A percentile compares a stretch with the other conserved stretches of the same genome.
Evolutionary conservation across 2,329 filamentous ascomycete genomes (phyloP).

Genomic region (Colletotrichum lupini): DNA sequence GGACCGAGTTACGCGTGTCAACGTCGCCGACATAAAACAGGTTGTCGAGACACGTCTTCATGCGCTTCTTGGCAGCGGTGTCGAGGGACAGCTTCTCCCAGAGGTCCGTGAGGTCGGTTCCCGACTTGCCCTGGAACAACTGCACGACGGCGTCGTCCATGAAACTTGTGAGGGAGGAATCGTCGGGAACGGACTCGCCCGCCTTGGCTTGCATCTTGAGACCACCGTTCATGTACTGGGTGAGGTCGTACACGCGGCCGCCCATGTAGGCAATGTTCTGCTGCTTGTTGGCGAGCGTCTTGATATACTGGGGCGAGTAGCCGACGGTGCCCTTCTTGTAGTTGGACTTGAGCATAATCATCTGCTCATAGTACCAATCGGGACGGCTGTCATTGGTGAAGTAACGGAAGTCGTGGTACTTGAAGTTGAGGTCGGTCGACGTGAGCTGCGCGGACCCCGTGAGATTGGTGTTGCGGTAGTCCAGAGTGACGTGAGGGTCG

Average conservation of each 20-base stretch:
- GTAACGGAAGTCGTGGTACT: conserved; percentile 93
- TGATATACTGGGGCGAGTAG: conserved; percentile 82
- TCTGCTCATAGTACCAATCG: conserved; percentile 94
- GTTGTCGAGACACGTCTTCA: conserved; percentile 89
- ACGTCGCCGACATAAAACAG: conserved; percentile 94
- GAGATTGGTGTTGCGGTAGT: conserved; percentile 83
- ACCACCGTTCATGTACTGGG: conserved; percentile 82
- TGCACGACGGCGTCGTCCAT: conserved; percentile 81
- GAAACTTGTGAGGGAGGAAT: conserved; percentile 74
- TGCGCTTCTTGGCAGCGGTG: conserved; percentile 67
- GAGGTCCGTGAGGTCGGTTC: conserved; percentile 83
- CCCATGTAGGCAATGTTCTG: conserved; percentile 82
- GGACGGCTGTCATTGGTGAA: conserved; percentile 84
- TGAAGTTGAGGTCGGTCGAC: conserved; percentile 75
- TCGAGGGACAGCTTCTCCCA: conserved; percentile 79
- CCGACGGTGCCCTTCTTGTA: conserved; percentile 91
- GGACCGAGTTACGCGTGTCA: conserved; percentile 87
- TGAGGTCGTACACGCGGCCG: conserved; percentile 87
- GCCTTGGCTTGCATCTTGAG: conserved; percentile 69
- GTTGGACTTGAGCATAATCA: conserved; percentile 78
- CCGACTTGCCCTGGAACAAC: conserved; percentile 81
- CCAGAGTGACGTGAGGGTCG: conserved; percentile 81
- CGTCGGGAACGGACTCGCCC: conserved; percentile 59
- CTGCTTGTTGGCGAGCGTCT: conserved; percentile 72
- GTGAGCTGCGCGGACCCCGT: conserved; percentile 73